A percentile compares a stretch with the other conserved stretches of the same genome.
These are phyloP conservation scores for Yamadazyma endophytica DNA, from an alignment of 805 yeast genomes.

Conservation along the genomic window DNA sequence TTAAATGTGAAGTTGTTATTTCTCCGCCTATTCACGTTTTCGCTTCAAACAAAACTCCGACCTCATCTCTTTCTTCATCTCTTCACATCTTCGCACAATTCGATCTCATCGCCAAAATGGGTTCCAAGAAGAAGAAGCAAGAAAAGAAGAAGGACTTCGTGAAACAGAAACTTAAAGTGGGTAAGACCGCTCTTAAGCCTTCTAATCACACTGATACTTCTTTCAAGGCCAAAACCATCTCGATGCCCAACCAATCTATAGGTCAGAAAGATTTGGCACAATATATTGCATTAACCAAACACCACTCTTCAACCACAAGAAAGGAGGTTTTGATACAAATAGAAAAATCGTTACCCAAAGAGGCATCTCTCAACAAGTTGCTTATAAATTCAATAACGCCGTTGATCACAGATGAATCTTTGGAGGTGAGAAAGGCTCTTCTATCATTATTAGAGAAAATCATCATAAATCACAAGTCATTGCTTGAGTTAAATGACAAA, in stretches of 20 bases:
- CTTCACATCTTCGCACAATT: not conserved
- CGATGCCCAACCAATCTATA: constrained; percentile 44
- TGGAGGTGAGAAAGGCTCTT: constrained; percentile 58
- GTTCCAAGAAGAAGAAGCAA: constrained; percentile 53
- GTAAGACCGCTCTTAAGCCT: constrained; percentile 70
- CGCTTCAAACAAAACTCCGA: not conserved
- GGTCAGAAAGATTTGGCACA: constrained; percentile 43
- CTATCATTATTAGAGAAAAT: constrained; percentile 45
- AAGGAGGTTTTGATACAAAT: constrained; percentile 63
- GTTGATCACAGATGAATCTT: constrained; percentile 62
- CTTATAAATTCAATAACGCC: constrained; percentile 57
- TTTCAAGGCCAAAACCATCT: constrained; percentile 63
- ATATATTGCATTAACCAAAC: constrained; percentile 66
- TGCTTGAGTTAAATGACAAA: constrained; percentile 58
- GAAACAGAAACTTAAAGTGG: constrained; percentile 81
- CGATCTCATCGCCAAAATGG: constrained; percentile 3
- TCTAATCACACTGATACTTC: constrained; percentile 82
- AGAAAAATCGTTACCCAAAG: constrained; percentile 48
- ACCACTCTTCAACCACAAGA: constrained; percentile 66
- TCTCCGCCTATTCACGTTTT: no score
- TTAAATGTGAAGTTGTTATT: no score
- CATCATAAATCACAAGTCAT: constrained; percentile 46
- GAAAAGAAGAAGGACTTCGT: constrained; percentile 71
- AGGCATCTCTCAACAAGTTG: constrained; percentile 52
- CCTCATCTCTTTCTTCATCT: no score